Conservation (phyloP, 1,284 basidiomycete genomes). For the Ganoderma multipileum region DNA sequence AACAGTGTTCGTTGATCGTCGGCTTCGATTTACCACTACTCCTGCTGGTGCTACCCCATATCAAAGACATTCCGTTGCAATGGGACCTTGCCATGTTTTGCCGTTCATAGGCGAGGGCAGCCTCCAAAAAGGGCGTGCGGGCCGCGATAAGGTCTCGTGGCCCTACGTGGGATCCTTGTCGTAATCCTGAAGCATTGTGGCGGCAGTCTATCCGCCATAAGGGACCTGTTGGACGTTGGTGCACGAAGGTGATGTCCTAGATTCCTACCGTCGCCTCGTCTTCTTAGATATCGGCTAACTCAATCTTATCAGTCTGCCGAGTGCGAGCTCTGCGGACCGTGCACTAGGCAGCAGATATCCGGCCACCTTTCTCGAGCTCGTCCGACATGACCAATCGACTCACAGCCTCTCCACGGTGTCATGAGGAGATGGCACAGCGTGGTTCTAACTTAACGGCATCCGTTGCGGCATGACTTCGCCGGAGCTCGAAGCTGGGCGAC, state of each 20-base stretch:
- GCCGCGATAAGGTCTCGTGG: background rate
- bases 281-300: background rate
- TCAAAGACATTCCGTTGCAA: background rate
- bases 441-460: background rate
- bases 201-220: background rate
- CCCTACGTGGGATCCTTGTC: background rate
- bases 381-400: background rate
- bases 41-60: background rate
- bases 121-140: background rate
- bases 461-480: background rate
- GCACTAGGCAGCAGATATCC: background rate
- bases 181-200: background rate
- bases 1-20: background rate
- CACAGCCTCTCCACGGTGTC: background rate
- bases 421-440: background rate
- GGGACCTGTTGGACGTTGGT: background rate
- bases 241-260: background rate
- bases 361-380: background rate
- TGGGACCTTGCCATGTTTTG: background rate
- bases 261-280: background rate
- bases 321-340: background rate
- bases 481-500: background rate
- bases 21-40: background rate
- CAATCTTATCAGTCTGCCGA: background rate
- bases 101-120: background rate